Conservation (phyloP, 805 yeast genomes). For the Phaffomyces antillensis region DNA sequence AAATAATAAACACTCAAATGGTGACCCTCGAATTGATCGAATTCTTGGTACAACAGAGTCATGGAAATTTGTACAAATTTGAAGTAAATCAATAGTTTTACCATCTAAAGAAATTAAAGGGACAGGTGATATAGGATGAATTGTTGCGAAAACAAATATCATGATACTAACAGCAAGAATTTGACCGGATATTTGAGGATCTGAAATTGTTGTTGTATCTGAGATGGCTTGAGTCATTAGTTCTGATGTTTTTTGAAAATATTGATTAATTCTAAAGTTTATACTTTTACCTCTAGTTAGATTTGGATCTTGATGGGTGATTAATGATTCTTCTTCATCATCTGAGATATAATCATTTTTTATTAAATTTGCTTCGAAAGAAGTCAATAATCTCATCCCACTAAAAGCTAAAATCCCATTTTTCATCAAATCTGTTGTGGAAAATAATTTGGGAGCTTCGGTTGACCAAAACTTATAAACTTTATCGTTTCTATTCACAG, state of each 20-base stretch:
- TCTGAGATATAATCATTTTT: slow-evolving; percentile 9
- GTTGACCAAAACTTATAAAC: slow-evolving; percentile 10
- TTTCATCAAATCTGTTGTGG: slow-evolving; percentile 10
- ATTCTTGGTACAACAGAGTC: slow-evolving; percentile 2
- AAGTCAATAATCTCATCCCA: slow-evolving; percentile 15
- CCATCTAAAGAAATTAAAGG: slow-evolving; percentile 8
- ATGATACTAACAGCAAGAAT: slow-evolving; percentile 14
- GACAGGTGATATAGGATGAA: slow-evolving; percentile 16
- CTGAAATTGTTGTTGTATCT: background rate
- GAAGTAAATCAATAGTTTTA: slow-evolving; percentile 10
- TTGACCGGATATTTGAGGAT: slow-evolving; percentile 9
- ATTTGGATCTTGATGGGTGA: background rate
- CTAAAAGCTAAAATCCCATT: slow-evolving; percentile 16
- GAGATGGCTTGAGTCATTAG: slow-evolving; percentile 2
- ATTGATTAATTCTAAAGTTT: slow-evolving; percentile 10
- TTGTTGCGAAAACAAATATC: slow-evolving; percentile 14
- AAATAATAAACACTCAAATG: too few species aligned
- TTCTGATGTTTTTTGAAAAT: slow-evolving; percentile 10
- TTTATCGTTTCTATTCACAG: slow-evolving; percentile 9
- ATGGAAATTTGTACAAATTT: slow-evolving; percentile 11
- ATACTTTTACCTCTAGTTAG: slow-evolving; percentile 3
- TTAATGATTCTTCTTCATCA: slow-evolving; percentile 6
- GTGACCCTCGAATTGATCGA: slow-evolving; percentile 3
- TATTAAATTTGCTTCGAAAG: slow-evolving; percentile 12
- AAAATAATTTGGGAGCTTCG: slow-evolving; percentile 17